Evolutionary conservation across 768 basidiomycete species (phyloP), one percentile per base, ranked within the genome.

Genomic region (Boletus vermiculosoides): DNA sequence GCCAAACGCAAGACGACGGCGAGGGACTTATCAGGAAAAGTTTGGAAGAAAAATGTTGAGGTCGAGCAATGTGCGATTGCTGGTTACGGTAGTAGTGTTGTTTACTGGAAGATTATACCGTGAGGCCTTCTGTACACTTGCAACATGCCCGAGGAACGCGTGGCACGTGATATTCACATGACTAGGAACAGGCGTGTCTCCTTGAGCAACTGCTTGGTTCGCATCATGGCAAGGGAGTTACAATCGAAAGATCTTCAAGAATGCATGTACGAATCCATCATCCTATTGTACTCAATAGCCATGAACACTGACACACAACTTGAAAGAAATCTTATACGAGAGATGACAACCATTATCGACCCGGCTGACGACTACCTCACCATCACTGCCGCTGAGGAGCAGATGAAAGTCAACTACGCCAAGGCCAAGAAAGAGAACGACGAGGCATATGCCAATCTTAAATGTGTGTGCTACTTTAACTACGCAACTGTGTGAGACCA

Each of bases 331-430:
- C 81, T 86, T 18, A 83, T 90, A 45, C 79, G 78, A 60, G 85
- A 84, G 57, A 88, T 91, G 81, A 74, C 81, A 33, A 79, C 81
- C 4, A 84, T 90, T 55, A 88, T 92, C 53, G 85, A 89, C 64
- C 87, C 88, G 12, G 85, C 87, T 42, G 88, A 90, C 52, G 90
- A 92, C 70, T 90, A 84, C 66, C 73, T 87, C 55, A 86, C 87
- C 13, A 88, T 92, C 48, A 83, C 85, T 16, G 83, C 80, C 8
- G 85, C 88, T 9, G 88, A 92, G 62, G 84, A 90, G 56, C 84
- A 80, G 60, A 84, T 90, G 66, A 80, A 80, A 15, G 63, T 77
- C 8, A 82, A 82, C 11, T 82, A 86, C 57, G 74, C 79, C 8
- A 77, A 72, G 52, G 75, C 84, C 49, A 87, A 82, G 71, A 86